Base-by-base conservation (phyloP, 345 rosid species). In the Linum lewisii region DNA sequence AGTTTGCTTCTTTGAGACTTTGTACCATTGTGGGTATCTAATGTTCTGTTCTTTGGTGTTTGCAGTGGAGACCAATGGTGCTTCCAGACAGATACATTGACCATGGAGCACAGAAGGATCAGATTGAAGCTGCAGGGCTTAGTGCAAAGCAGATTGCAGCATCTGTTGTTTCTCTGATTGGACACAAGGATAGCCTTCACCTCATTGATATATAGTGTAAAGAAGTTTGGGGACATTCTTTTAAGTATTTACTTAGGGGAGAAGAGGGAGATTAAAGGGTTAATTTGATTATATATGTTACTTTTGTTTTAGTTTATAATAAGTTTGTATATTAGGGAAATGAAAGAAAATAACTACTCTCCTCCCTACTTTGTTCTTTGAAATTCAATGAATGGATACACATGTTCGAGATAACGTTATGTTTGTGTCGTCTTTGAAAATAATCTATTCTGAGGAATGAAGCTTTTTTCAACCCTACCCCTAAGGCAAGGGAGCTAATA, bases 21-120 rank as follows among this genome's bases (percentile, higher is more conserved):
- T 29, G 38, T 6, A 34, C 10, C 38, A 5, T 34, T 34, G 7
- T 5, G 38, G 18, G 15, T 29, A 3, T 42, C 47, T 42, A 11
- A 42, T 11, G 47, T 42, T 11, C 21, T 2, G 50, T 22, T 29
- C 7, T 3, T 21, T 57, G 51, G n/a, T 13, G 34, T 11, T 52
- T 70, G 72, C 75, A 81, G 83, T 76, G 78, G 83, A 72, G 86
- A 58, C 73, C 79, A 10, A 72, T 79, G 76, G 57, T 78, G 58
- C 78, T 74, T 2, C 86, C 83, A 0, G 86, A 76, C 47, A 68
- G 78, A 72, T 74, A 74, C 63, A 76, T 81, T 1, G 81, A 78
- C 8, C 86, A 81, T 62, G 86, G 86, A 66, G 63, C 75, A 9
- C 78, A 66, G 23, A 54, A 20, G 19, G 79, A 76, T 20, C 83